A percentile compares a stretch with the other conserved stretches of the same genome.
Conservation (phyloP, 305 asterid species). For the Fraxinus ornus region DNA sequence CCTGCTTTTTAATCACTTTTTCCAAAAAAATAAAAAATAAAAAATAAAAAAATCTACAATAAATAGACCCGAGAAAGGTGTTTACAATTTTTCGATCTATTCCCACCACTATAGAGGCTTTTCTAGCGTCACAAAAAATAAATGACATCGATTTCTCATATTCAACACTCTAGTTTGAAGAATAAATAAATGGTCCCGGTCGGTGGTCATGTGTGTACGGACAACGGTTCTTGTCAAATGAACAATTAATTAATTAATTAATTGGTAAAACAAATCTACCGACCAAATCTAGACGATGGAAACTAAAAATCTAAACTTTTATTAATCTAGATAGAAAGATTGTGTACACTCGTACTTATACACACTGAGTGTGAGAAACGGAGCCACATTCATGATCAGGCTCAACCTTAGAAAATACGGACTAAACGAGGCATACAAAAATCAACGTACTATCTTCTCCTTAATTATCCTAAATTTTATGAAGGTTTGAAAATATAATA, state of each 20-base stretch:
- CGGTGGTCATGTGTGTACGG: conserved; percentile 24
- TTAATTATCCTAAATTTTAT: background rate
- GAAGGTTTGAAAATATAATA: too few species aligned
- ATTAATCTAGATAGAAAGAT: background rate
- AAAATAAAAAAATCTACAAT: background rate
- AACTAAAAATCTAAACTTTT: background rate
- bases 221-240: background rate
- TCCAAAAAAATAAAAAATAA: too few species aligned
- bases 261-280: background rate
- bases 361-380: background rate
- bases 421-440: too few species aligned
- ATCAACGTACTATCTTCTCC: background rate
- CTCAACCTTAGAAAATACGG: background rate
- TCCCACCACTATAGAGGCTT: too few species aligned
- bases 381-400: background rate
- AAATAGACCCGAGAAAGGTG: too few species aligned
- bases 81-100: too few species aligned
- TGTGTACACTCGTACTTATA: background rate
- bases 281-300: background rate
- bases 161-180: background rate
- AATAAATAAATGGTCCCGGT: conserved; percentile 19
- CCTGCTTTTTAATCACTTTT: background rate
- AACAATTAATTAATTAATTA: too few species aligned
- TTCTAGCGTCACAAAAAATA: too few species aligned
- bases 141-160: background rate